Evolutionary conservation across 1,139 yeast genomes (phyloP).

Genomic region (Candida albicans): DNA sequence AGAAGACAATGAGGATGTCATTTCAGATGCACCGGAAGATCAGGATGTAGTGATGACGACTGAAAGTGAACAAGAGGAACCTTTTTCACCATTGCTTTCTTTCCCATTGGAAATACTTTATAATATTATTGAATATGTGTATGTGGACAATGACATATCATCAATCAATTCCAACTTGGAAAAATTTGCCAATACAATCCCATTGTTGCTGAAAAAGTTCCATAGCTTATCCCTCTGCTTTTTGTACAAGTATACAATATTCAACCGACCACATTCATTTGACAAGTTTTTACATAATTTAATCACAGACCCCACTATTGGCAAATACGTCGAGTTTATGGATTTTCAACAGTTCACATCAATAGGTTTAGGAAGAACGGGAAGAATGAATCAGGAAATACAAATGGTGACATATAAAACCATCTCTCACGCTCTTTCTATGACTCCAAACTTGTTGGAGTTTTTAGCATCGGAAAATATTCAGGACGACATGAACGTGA

Average conservation of each 20-base stretch:
- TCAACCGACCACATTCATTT: conserved; percentile 81
- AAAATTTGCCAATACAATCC: conserved; percentile 41
- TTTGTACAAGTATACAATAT: conserved; percentile 65
- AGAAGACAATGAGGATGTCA: neutral
- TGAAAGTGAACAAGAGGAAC: conserved; percentile 8
- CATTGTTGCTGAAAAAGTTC: conserved; percentile 37
- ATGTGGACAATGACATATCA: conserved; percentile 37
- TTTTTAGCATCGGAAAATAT: conserved; percentile 84
- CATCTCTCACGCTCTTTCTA: conserved; percentile 57
- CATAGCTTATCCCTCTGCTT: conserved; percentile 37
- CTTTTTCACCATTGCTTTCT: conserved; percentile 17
- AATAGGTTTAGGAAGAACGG: conserved; percentile 86
- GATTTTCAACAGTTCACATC: conserved; percentile 91
- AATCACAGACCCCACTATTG: conserved; percentile 48
- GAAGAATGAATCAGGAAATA: conserved; percentile 85
- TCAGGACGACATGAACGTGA: conserved; percentile 74
- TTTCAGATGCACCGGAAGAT: neutral
- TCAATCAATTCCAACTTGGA: conserved; percentile 47
- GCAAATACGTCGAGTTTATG: conserved; percentile 69
- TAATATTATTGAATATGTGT: conserved; percentile 44
- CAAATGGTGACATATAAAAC: conserved; percentile 85
- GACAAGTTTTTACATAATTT: conserved; percentile 67
- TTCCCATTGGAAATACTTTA: conserved; percentile 46
- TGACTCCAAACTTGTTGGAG: conserved; percentile 71
- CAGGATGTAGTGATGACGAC: conserved; percentile 1